Conservation (phyloP, 441 rosid species). For the Euphorbia celastroides region DNA sequence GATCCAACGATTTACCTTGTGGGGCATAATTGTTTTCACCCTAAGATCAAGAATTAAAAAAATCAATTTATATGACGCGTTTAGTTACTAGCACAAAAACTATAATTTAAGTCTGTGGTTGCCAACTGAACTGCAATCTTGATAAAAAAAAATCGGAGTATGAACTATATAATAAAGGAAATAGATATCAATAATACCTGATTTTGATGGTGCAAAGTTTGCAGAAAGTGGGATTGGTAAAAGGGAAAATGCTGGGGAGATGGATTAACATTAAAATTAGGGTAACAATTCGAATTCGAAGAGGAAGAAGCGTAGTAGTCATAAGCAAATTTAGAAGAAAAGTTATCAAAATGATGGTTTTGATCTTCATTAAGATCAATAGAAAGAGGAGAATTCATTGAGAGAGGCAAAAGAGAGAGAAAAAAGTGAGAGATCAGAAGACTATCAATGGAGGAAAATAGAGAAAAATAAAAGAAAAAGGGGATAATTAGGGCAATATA, state of each 20-base stretch:
- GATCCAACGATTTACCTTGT: conserved; percentile 39
- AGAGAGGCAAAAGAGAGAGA: conserved; percentile 21
- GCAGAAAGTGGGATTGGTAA: conserved; percentile 20
- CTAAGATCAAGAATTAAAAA: conserved; percentile 22
- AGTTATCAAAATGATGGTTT: conserved; percentile 19
- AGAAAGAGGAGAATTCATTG: conserved; percentile 30
- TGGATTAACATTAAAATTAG: conserved; percentile 36
- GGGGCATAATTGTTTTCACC: conserved; percentile 23
- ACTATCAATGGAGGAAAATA: too few species aligned
- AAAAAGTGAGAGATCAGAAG: too few species aligned
- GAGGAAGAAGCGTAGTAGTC: conserved; percentile 38
- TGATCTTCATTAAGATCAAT: conserved; percentile 58
- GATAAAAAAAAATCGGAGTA: too few species aligned
- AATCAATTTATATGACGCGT: too few species aligned
- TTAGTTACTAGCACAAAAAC: too few species aligned
- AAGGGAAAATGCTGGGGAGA: conserved; percentile 29
- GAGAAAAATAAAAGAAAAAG: too few species aligned
- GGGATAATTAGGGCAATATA: too few species aligned
- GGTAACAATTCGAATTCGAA: conserved; percentile 35
- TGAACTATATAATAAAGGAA: too few species aligned
- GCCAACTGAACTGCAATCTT: too few species aligned
- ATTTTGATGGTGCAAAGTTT: conserved; percentile 18
- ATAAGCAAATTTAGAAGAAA: too few species aligned
- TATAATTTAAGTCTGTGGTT: too few species aligned
- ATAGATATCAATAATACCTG: too few species aligned